Conservation (phyloP, 2,329 filamentous ascomycete species). For the Cladorrhinum sp. region DNA sequence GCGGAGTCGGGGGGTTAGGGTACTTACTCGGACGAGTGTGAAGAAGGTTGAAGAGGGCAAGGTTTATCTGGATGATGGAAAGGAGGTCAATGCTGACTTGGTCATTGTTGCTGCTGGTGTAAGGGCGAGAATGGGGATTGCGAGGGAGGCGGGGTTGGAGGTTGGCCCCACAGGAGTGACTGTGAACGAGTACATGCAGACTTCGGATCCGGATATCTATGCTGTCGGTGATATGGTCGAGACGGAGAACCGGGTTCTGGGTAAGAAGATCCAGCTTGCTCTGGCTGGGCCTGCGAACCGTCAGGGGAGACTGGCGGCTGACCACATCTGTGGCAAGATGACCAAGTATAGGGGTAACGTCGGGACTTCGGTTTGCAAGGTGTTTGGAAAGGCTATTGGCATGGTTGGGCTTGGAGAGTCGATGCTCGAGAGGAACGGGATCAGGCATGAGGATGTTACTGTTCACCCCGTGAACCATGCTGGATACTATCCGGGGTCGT, state of each 20-base stretch:
- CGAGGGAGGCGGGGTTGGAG: constrained; percentile 19
- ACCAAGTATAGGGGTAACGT: constrained; percentile 26
- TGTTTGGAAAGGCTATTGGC: constrained; percentile 26
- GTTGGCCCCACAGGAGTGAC: constrained; percentile 19
- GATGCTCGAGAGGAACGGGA: constrained; percentile 13
- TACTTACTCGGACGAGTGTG: constrained; percentile 7
- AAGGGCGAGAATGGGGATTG: neutral
- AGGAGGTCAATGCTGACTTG: neutral
- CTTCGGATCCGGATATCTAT: constrained; percentile 29
- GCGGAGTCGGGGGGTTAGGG: constrained; percentile 17
- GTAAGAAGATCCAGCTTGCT: constrained; percentile 17
- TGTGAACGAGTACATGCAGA: constrained; percentile 28
- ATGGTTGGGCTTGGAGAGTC: constrained; percentile 23
- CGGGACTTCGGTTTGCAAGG: constrained; percentile 26
- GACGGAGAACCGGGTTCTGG: constrained; percentile 23
- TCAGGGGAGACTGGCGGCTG: constrained; percentile 28
- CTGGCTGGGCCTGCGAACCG: constrained; percentile 30
- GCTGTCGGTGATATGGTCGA: constrained; percentile 31
- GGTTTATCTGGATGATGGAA: neutral
- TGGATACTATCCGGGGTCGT: constrained; percentile 27
- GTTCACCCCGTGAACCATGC: constrained; percentile 30
- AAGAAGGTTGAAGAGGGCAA: neutral
- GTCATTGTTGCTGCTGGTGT: neutral
- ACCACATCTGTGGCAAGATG: constrained; percentile 25
- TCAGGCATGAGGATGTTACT: constrained; percentile 23